Evolutionary conservation across 768 basidiomycete genomes (phyloP).

Genomic region (Xerocomellus dryophilus): DNA sequence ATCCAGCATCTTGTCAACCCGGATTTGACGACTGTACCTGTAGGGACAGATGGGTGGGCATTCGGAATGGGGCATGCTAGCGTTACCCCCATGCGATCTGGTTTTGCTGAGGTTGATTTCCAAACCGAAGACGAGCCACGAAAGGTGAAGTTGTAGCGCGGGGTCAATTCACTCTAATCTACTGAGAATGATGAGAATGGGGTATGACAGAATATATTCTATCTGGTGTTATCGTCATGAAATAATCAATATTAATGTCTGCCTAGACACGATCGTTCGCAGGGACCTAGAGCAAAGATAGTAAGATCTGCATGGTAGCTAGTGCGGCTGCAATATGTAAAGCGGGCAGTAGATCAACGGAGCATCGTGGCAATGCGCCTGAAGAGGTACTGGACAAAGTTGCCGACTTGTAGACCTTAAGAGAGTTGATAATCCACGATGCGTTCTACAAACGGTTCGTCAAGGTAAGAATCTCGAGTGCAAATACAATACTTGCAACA

Average conservation of each 20-base stretch:
- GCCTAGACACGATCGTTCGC: not conserved
- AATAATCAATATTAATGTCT: constrained; percentile 10
- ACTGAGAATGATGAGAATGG: not conserved
- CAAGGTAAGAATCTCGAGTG: not conserved
- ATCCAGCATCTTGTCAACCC: constrained; percentile 69
- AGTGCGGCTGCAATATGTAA: constrained; percentile 10
- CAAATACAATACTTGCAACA: constrained; percentile 45
- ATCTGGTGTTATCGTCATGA: constrained; percentile 9
- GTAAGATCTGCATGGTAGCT: constrained; percentile 13
- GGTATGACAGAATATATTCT: constrained; percentile 4
- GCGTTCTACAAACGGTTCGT: constrained; percentile 53
- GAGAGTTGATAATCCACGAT: constrained; percentile 73
- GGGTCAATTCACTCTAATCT: constrained; percentile 37
- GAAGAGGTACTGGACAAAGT: constrained; percentile 39
- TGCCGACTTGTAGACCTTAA: constrained; percentile 72
- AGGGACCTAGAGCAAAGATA: constrained; percentile 17
- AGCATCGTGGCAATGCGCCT: constrained; percentile 4
- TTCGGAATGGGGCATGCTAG: constrained; percentile 66
- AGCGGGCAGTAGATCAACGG: constrained; percentile 3
- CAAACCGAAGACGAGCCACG: not conserved
- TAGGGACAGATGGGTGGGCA: constrained; percentile 83
- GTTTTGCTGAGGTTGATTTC: constrained; percentile 56
- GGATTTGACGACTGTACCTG: constrained; percentile 52
- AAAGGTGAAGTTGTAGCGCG: constrained; percentile 34
- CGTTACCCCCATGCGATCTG: constrained; percentile 74